Evolutionary conservation across 768 basidiomycete species (phyloP).

Genomic region (Termitomyces titanicus): DNA sequence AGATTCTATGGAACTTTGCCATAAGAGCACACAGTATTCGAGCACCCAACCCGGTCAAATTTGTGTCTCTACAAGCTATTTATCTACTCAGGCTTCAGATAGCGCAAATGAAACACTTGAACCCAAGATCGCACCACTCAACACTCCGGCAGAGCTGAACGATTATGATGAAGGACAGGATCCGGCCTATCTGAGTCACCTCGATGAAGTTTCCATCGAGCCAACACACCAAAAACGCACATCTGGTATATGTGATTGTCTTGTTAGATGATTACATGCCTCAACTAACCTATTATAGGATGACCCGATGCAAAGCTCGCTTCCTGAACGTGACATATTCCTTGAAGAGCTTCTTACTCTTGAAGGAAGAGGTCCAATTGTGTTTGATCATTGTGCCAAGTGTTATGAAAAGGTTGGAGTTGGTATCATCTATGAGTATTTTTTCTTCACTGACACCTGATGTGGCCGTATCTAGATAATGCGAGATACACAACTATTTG

Average conservation of each 20-base stretch:
- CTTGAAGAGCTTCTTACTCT: conserved; percentile 12
- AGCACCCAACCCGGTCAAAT: background rate
- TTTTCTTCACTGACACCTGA: too few relatives aligned
- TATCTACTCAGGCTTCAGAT: background rate
- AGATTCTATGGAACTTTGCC: background rate
- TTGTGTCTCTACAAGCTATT: conserved; percentile 1
- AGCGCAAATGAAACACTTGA: background rate
- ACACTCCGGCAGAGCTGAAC: background rate
- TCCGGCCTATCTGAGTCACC: conserved; percentile 3
- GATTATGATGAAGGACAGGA: background rate
- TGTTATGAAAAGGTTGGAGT: background rate
- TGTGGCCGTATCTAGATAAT: background rate
- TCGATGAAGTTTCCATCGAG: background rate
- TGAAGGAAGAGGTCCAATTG: conserved; percentile 4
- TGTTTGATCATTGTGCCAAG: background rate
- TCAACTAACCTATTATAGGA: background rate
- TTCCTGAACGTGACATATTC: conserved; percentile 5
- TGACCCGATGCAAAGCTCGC: conserved; percentile 5
- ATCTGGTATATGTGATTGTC: background rate
- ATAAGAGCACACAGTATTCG: background rate
- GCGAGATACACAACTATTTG: background rate
- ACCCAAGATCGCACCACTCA: background rate
- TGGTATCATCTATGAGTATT: too few relatives aligned
- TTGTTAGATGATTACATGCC: too few relatives aligned
- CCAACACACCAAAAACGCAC: background rate